Evolutionary conservation across 768 basidiomycete species (phyloP).

Genomic region (Lactarius pseudohatsudake): DNA sequence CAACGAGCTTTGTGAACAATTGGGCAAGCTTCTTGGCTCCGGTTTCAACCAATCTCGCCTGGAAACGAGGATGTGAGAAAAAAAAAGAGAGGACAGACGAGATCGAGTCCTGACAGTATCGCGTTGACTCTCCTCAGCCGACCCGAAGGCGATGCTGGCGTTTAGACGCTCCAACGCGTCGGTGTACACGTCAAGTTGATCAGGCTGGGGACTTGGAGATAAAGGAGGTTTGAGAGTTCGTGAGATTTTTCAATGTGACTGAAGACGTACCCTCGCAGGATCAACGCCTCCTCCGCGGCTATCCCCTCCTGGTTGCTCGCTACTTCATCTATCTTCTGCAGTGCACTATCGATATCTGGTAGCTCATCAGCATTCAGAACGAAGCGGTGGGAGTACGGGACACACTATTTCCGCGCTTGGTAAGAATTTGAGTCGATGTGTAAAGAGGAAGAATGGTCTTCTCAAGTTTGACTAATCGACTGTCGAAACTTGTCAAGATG

Average conservation of each 20-base stretch:
- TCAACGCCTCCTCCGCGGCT: slow-evolving; percentile 74
- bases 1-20: slow-evolving; percentile 84
- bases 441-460: slow-evolving; percentile 86
- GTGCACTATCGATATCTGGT: slow-evolving; percentile 76
- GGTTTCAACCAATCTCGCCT: slow-evolving; percentile 77
- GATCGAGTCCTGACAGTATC: slow-evolving; percentile 43
- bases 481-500: slow-evolving; percentile 81
- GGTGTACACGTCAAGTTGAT: slow-evolving; percentile 62
- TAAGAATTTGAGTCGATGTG: slow-evolving; percentile 71
- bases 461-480: slow-evolving; percentile 76
- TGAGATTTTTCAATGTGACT: too few relatives aligned
- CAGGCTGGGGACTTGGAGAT: slow-evolving; percentile 62
- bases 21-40: slow-evolving; percentile 81
- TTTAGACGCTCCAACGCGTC: slow-evolving; percentile 77
- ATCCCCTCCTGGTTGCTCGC: slow-evolving; percentile 73
- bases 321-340: slow-evolving; percentile 76
- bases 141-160: slow-evolving; percentile 75
- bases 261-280: slow-evolving; percentile 65
- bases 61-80: slow-evolving; percentile 10
- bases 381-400: slow-evolving; percentile 16
- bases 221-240: neutral
- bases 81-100: neutral
- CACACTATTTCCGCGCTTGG: slow-evolving; percentile 70
- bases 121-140: slow-evolving; percentile 51
- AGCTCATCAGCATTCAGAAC: neutral